phyloP scores from a whole-genome alignment of 768 basidiomycete genomes.

The Hericium coralloides region DNA sequence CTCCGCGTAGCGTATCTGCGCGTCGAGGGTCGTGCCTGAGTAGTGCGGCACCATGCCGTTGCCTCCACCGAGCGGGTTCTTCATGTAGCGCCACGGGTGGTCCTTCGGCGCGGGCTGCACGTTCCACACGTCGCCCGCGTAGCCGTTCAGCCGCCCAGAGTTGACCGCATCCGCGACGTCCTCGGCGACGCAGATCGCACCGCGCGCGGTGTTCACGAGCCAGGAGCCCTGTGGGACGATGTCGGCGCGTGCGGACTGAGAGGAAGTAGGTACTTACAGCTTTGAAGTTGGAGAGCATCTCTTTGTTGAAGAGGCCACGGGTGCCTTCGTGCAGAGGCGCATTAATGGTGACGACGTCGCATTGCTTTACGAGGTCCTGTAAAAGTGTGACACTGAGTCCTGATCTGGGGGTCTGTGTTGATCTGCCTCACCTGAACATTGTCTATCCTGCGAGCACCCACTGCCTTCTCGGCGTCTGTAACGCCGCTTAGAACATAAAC shows the following conservation, averaged over 20 bases:
- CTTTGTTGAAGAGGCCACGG: slow-evolving; percentile 31
- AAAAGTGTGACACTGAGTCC: not conserved
- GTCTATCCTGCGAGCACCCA: slow-evolving; percentile 29
- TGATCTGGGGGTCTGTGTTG: too few species aligned
- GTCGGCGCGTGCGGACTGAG: not conserved
- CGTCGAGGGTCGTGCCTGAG: slow-evolving; percentile 34
- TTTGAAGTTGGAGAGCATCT: slow-evolving; percentile 34
- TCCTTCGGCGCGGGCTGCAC: slow-evolving; percentile 33
- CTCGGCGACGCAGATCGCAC: slow-evolving; percentile 33
- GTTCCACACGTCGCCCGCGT: slow-evolving; percentile 24
- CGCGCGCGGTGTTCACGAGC: slow-evolving; percentile 39
- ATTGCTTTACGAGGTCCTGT: slow-evolving; percentile 12
- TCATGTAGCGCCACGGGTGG: slow-evolving; percentile 35
- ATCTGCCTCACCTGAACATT: slow-evolving; percentile 15
- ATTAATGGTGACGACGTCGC: slow-evolving; percentile 41
- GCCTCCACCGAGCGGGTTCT: slow-evolving; percentile 28
- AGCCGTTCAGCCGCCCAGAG: slow-evolving; percentile 29
- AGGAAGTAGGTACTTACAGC: slow-evolving; percentile 13
- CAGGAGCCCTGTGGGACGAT: slow-evolving; percentile 18
- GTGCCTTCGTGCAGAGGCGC: slow-evolving; percentile 48
- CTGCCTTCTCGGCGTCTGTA: slow-evolving; percentile 21
- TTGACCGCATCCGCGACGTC: slow-evolving; percentile 32
- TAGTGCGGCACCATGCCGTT: slow-evolving; percentile 34
- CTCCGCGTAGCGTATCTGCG: slow-evolving; percentile 36
- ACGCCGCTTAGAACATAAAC: not conserved